A percentile compares a stretch with the other conserved stretches of the same genome.
These are phyloP conservation scores for Penicillium sp. DNA, from an alignment of 2,329 filamentous ascomycete genomes.

Conservation along the genomic window DNA sequence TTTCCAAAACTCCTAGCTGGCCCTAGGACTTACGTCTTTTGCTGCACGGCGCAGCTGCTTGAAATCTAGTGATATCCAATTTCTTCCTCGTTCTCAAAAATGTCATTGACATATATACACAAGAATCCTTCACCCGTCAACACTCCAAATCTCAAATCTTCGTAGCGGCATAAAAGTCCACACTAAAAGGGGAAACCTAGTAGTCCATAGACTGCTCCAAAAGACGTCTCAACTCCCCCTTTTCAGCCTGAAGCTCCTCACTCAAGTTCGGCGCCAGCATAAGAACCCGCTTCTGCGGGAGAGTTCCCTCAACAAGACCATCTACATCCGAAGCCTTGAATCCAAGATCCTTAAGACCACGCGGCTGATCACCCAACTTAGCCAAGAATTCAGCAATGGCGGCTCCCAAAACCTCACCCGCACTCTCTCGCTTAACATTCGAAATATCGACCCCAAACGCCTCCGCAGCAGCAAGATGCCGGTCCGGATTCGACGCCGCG, in stretches of 20 bases:
- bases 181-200: constrained; percentile 34
- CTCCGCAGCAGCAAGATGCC: constrained; percentile 87
- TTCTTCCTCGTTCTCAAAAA: not conserved
- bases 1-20: not conserved
- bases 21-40: not conserved
- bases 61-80: constrained; percentile 6
- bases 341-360: constrained; percentile 80
- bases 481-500: constrained; percentile 84
- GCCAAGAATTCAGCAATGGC: constrained; percentile 81
- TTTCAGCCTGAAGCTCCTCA: constrained; percentile 70
- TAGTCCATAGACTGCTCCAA: constrained; percentile 68
- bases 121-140: not conserved
- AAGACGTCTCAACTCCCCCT: constrained; percentile 69
- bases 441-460: constrained; percentile 87
- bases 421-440: constrained; percentile 85
- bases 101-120: constrained; percentile 5
- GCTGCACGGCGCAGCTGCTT: not conserved
- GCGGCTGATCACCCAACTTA: constrained; percentile 85
- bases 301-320: constrained; percentile 86
- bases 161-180: not conserved
- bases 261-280: constrained; percentile 86
- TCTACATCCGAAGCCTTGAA: constrained; percentile 79
- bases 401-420: constrained; percentile 84
- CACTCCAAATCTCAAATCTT: not conserved
- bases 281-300: constrained; percentile 87